Conservation (phyloP, 768 basidiomycete genomes). For the Boletus sp. region DNA sequence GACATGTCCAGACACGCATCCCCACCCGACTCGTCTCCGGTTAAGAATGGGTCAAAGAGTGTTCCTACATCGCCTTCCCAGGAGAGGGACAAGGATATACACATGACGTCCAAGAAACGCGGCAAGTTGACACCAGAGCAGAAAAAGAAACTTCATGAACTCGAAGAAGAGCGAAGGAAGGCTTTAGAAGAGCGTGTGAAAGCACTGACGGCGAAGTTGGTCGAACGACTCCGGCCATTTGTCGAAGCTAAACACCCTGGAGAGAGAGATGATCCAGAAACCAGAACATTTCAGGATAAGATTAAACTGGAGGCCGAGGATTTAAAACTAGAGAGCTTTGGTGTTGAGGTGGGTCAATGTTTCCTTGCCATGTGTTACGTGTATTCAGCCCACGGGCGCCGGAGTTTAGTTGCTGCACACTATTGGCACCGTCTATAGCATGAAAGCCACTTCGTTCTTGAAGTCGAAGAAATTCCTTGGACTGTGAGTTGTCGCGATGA, state of each 20-base stretch:
- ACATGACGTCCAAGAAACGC: constrained; percentile 30
- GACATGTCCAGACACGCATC: constrained; percentile 14
- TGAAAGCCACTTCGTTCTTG: constrained; percentile 88
- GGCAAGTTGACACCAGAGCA: constrained; percentile 76
- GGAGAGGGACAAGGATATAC: constrained; percentile 40
- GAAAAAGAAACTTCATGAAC: constrained; percentile 73
- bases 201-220: constrained; percentile 70
- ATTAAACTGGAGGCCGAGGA: constrained; percentile 88
- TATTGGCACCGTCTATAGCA: constrained; percentile 88
- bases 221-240: constrained; percentile 83
- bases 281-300: constrained; percentile 67
- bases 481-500: constrained; percentile 51
- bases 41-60: constrained; percentile 21
- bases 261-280: constrained; percentile 79
- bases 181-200: constrained; percentile 77
- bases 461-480: constrained; percentile 91
- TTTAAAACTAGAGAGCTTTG: constrained; percentile 95
- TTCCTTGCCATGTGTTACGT: background rate
- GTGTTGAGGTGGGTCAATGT: constrained; percentile 69
- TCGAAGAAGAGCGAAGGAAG: constrained; percentile 78
- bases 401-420: constrained; percentile 71
- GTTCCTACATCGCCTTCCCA: constrained; percentile 24
- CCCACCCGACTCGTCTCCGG: constrained; percentile 15
- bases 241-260: constrained; percentile 87
- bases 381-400: background rate